Percentiles rank a stretch among this genome's conserved stretches.
Evolutionary conservation across 352 stramenopile species (phyloP).

Genomic region (Globisporangium emineosum): DNA sequence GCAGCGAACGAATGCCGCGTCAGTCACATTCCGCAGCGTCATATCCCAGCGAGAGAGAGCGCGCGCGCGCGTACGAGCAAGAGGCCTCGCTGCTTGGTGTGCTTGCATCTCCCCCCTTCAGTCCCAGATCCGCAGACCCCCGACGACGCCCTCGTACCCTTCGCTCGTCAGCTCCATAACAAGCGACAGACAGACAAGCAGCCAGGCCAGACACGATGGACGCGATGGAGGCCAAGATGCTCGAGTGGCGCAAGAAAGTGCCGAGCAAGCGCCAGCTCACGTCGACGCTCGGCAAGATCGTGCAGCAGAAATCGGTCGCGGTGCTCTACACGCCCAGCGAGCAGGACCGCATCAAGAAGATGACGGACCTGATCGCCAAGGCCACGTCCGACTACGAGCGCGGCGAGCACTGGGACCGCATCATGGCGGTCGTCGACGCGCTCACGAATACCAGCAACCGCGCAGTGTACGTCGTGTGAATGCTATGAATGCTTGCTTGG

Average conservation of each 20-base stretch:
- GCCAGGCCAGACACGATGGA: conserved; percentile 19
- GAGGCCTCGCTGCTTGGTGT: not conserved
- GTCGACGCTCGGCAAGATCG: conserved; percentile 57
- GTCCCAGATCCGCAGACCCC: not conserved
- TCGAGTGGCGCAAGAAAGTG: conserved; percentile 61
- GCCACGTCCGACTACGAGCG: conserved; percentile 74
- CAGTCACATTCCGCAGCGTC: not conserved
- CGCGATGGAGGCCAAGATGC: conserved; percentile 69
- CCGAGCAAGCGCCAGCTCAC: conserved; percentile 70
- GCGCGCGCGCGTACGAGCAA: too few relatives aligned
- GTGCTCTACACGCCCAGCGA: conserved; percentile 73
- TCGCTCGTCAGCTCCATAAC: not conserved
- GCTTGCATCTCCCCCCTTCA: not conserved
- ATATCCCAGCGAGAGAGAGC: not conserved
- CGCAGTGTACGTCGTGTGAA: conserved; percentile 35
- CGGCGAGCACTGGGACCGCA: conserved; percentile 70
- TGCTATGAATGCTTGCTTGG: not conserved
- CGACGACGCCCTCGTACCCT: not conserved
- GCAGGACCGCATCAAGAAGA: conserved; percentile 68
- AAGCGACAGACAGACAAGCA: not conserved
- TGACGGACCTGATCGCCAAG: conserved; percentile 63
- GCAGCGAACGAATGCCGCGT: not conserved
- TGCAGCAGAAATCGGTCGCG: conserved; percentile 78
- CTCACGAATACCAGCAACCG: conserved; percentile 63
- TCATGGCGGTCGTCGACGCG: conserved; percentile 75